Conservation (phyloP, 495 filamentous ascomycete genomes). For the Mycothermus thermophilus region DNA sequence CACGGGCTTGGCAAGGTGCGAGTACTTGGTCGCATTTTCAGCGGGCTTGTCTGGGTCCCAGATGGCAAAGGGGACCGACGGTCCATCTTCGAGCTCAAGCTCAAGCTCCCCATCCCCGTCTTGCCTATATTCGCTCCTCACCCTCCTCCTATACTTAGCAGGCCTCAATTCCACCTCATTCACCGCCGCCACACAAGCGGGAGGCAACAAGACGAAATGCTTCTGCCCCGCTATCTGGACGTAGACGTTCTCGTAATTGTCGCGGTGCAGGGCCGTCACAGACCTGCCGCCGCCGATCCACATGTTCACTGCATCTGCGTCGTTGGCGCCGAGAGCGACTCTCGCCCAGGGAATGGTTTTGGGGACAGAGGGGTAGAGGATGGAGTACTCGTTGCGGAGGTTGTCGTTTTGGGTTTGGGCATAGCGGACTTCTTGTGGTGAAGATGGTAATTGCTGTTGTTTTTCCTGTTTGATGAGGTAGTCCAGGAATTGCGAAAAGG, state of each 20-base stretch:
- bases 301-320: slow-evolving; percentile 60
- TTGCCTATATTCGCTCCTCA: too few relatives aligned
- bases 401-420: slow-evolving; percentile 64
- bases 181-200: slow-evolving; percentile 47
- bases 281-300: slow-evolving; percentile 61
- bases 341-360: slow-evolving; percentile 49
- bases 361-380: slow-evolving; percentile 42
- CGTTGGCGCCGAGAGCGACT: slow-evolving; percentile 40
- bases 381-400: slow-evolving; percentile 49
- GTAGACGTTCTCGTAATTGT: slow-evolving; percentile 74
- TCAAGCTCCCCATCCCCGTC: slow-evolving; percentile 7
- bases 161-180: slow-evolving; percentile 39
- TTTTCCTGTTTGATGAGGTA: slow-evolving; percentile 19
- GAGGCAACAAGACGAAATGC: slow-evolving; percentile 56
- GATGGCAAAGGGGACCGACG: slow-evolving; percentile 46
- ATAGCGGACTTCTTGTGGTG: slow-evolving; percentile 31
- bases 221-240: slow-evolving; percentile 56
- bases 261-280: slow-evolving; percentile 56
- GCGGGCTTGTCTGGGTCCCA: slow-evolving; percentile 55
- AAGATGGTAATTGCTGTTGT: background rate
- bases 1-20: slow-evolving; percentile 38
- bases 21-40: slow-evolving; percentile 37
- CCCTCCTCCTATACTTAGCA: slow-evolving; percentile 34
- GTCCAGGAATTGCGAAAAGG: slow-evolving; percentile 31
- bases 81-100: slow-evolving; percentile 15